phyloP scores from a whole-genome alignment of 768 basidiomycete genomes.

The Ramaria sp. region DNA sequence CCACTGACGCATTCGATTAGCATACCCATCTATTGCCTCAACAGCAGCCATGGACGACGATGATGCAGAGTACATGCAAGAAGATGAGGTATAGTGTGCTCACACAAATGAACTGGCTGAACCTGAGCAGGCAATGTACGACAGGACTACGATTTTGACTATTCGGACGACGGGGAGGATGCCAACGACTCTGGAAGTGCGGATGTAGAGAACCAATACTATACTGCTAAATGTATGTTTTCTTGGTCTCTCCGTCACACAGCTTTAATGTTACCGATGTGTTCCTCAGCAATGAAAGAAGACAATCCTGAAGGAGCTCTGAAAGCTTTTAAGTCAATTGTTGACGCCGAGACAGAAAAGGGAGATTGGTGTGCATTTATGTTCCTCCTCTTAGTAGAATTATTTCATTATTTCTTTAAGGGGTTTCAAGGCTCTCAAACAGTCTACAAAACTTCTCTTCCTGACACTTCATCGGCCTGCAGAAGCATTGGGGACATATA shows the following conservation, averaged over 20 bases:
- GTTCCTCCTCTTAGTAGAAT: neutral
- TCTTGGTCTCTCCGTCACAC: neutral
- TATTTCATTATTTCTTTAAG: slow-evolving; percentile 28
- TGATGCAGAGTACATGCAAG: slow-evolving; percentile 91
- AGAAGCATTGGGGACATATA: slow-evolving; percentile 82
- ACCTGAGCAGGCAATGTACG: slow-evolving; percentile 7
- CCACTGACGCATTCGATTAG: neutral
- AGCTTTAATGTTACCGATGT: too few species aligned
- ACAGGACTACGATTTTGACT: slow-evolving; percentile 93
- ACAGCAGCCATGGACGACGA: slow-evolving; percentile 67
- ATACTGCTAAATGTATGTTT: slow-evolving; percentile 84
- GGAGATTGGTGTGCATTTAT: slow-evolving; percentile 70
- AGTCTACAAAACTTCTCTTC: slow-evolving; percentile 90
- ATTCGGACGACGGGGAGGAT: slow-evolving; percentile 77
- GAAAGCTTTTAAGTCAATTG: slow-evolving; percentile 81
- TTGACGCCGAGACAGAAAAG: slow-evolving; percentile 84
- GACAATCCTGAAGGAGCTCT: slow-evolving; percentile 88
- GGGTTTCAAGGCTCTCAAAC: slow-evolving; percentile 99
- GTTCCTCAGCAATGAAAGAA: slow-evolving; percentile 70
- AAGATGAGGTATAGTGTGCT: slow-evolving; percentile 54
- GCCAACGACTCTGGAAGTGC: slow-evolving; percentile 70
- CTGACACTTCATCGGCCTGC: slow-evolving; percentile 65
- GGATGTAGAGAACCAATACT: slow-evolving; percentile 97
- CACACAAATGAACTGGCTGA: slow-evolving; percentile 7
- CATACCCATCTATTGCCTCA: neutral